Base-by-base conservation (phyloP, 192 early-diverging fungal species). In the Powellomyces hirtus region DNA sequence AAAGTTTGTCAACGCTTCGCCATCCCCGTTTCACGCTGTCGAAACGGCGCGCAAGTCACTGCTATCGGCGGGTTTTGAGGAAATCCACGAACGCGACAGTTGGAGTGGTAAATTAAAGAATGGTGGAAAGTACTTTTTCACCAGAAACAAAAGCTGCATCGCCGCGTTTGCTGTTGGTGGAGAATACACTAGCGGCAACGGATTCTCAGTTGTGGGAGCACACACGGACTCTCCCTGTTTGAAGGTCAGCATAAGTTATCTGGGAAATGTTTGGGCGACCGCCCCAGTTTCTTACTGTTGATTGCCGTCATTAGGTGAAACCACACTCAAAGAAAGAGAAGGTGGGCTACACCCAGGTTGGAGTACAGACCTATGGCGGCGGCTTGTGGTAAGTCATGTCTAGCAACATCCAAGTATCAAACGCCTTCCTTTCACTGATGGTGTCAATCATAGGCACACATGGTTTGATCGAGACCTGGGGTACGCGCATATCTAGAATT, bases 381-480 rank as follows among this genome's bases (percentile, higher is more conserved):
- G 96, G 94, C n/a, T 77, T 97, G 18, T 98, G 95, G 92, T 65
- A 34, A 65, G 14, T 44, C 36, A 27, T 1, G 6, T 5, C 34
- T 30, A 30, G 20, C 14, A 29, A 38, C n/a, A 38, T 24, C 37
- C 37, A 20, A 2, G 26, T 8, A 5, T 38, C 6, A 30, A 14
- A 0, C 4, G 38, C 24, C 0, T 0, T 45, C 0, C 1, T 30
- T 18, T 20, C 37, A 5, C 42, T 30, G 6, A 10, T 46, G 6
- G 4, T 30, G 4, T 53, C 14, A n/a, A 0, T 30, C 13, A 30
- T 55, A 90, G 90, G 91, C 88, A 96, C 76, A 96, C 97, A 30
- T 99, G 97, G 97, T 99, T 99, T 74, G 97, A 99, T 75, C 90
- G 97, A 69, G 97, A 99, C 79, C 80, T 99, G 63, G 89, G 87